These are phyloP conservation scores for Isoetes engelmannii DNA, from an alignment of 83 land plant genomes.

Conservation along the genomic window DNA sequence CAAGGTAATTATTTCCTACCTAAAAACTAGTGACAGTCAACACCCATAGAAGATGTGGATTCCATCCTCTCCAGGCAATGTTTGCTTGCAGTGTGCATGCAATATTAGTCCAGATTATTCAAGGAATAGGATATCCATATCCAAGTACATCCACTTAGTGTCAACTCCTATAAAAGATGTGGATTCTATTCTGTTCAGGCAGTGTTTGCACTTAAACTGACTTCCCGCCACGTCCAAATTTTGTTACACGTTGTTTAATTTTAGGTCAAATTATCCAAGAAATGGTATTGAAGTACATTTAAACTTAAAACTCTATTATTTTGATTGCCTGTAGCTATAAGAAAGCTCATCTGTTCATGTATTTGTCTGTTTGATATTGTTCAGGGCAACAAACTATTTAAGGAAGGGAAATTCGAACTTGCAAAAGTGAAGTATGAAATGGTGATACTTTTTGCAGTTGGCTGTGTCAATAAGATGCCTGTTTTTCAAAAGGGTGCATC, in stretches of 20 bases:
- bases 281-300: background rate
- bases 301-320: background rate
- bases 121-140: too few species aligned
- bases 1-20: too few species aligned
- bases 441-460: conserved; percentile 29
- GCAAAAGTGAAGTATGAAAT: conserved; percentile 94
- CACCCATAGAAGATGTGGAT: too few species aligned
- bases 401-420: conserved; percentile 86
- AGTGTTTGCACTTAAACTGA: too few species aligned
- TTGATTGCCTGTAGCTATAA: background rate
- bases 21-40: too few species aligned
- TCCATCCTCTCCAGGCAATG: too few species aligned
- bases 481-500: background rate
- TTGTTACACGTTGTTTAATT: background rate
- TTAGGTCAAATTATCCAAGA: background rate
- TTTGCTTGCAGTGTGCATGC: too few species aligned
- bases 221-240: background rate
- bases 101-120: too few species aligned
- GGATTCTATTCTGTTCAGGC: too few species aligned
- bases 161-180: too few species aligned
- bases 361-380: conserved; percentile 3
- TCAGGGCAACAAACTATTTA: conserved; percentile 89
- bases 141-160: too few species aligned
- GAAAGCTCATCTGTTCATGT: background rate
- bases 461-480: background rate